Conservation (phyloP, 371 early-diverging fungal genomes). For the Rhizopus arrhizus region DNA sequence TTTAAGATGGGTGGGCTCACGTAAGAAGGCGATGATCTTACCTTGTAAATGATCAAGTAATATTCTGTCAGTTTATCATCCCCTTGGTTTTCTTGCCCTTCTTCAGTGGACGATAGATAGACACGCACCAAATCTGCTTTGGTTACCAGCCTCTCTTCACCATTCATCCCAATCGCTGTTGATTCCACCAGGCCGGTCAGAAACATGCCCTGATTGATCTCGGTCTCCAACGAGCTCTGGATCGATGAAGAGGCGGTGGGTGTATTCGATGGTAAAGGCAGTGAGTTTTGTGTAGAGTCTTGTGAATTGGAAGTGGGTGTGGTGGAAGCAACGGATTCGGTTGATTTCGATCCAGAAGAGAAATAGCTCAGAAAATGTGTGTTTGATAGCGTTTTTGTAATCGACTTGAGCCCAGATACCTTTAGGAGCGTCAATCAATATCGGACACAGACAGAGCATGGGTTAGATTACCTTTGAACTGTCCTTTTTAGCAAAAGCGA, state of each 20-base stretch:
- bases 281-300: slow-evolving; percentile 25
- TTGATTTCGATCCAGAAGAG: slow-evolving; percentile 35
- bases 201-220: slow-evolving; percentile 26
- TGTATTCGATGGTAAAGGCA: slow-evolving; percentile 26
- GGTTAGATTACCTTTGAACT: slow-evolving; percentile 18
- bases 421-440: background rate
- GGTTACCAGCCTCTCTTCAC: slow-evolving; percentile 28
- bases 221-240: background rate
- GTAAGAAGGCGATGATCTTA: slow-evolving; percentile 18
- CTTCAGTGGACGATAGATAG: slow-evolving; percentile 27
- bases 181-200: slow-evolving; percentile 40
- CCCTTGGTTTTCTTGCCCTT: slow-evolving; percentile 13
- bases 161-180: slow-evolving; percentile 33
- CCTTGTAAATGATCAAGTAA: slow-evolving; percentile 58
- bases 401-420: slow-evolving; percentile 41
- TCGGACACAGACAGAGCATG: too few relatives aligned
- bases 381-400: slow-evolving; percentile 58
- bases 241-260: slow-evolving; percentile 10
- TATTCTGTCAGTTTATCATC: slow-evolving; percentile 43
- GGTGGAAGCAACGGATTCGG: slow-evolving; percentile 8
- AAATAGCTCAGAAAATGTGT: slow-evolving; percentile 59
- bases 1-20: too few relatives aligned
- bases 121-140: slow-evolving; percentile 45
- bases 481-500: slow-evolving; percentile 21
- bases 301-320: background rate